Conservation (phyloP, 2,329 filamentous ascomycete genomes). For the Fusarium beomiforme region DNA sequence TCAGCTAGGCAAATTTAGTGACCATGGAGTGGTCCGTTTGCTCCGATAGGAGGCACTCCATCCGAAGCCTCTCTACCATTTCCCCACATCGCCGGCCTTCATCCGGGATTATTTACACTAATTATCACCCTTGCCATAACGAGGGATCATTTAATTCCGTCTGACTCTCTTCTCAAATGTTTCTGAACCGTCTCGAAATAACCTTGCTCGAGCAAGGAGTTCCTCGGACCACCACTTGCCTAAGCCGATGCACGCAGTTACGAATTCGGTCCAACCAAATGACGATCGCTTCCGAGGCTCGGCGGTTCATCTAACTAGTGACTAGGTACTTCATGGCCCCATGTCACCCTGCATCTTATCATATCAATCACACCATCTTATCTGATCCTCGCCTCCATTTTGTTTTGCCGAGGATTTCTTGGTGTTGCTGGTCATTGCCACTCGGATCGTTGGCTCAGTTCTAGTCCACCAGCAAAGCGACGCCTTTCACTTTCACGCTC, state of each 20-base stretch:
- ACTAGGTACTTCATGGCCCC: slow-evolving; percentile 14
- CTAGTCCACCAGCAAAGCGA: background rate
- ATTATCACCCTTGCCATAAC: background rate
- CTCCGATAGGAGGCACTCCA: slow-evolving; percentile 13
- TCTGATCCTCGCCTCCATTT: slow-evolving; percentile 26
- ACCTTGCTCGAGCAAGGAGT: background rate
- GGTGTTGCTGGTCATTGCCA: slow-evolving; percentile 4
- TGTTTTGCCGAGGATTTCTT: background rate
- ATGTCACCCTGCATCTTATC: slow-evolving; percentile 28
- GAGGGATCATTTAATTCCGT: background rate
- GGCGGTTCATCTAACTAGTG: background rate
- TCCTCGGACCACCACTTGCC: background rate
- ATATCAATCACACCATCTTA: slow-evolving; percentile 38
- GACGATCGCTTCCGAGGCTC: slow-evolving; percentile 12
- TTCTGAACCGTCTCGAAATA: background rate
- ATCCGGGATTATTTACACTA: slow-evolving; percentile 6
- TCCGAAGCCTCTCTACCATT: slow-evolving; percentile 5
- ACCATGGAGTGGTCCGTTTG: background rate
- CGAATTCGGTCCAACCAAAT: background rate
- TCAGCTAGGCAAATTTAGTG: background rate
- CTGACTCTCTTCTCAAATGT: background rate
- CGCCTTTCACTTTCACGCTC: slow-evolving; percentile 1
- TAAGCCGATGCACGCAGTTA: background rate
- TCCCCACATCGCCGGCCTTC: slow-evolving; percentile 11
- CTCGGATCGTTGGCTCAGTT: background rate